Evolutionary conservation across 176 grass and related monocot species (phyloP).

Genomic region (Thalia dealbata): DNA sequence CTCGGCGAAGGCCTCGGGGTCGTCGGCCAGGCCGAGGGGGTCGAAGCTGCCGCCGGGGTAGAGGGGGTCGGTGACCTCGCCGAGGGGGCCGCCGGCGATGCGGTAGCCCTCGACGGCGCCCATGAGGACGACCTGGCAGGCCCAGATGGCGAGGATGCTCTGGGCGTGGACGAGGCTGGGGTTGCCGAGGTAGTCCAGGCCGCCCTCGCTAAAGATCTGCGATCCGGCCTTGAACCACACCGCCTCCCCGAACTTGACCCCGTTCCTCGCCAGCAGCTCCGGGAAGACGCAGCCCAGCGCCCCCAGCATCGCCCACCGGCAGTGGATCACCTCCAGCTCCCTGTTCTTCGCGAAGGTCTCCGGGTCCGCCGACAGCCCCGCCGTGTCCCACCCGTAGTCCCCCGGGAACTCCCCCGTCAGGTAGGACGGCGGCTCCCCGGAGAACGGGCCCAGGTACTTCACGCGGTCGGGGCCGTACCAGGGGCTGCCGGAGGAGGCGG

Average conservation of each 20-base stretch:
- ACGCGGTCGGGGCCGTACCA: constrained; percentile 88
- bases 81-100: constrained; percentile 67
- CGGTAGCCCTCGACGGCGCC: constrained; percentile 89
- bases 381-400: constrained; percentile 92
- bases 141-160: constrained; percentile 91
- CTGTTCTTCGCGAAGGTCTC: constrained; percentile 96
- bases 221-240: constrained; percentile 90
- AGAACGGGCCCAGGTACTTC: constrained; percentile 67
- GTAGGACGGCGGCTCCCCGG: constrained; percentile 71
- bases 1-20: constrained; percentile 74
- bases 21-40: constrained; percentile 68
- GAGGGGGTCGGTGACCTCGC: constrained; percentile 68
- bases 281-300: constrained; percentile 86
- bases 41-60: constrained; percentile 88
- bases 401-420: constrained; percentile 80
- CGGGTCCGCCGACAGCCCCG: constrained; percentile 53
- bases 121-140: constrained; percentile 72
- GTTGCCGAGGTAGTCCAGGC: constrained; percentile 88
- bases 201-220: constrained; percentile 86
- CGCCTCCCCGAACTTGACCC: constrained; percentile 78
- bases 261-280: constrained; percentile 73
- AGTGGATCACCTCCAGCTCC: constrained; percentile 78
- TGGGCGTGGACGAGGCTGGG: constrained; percentile 76
- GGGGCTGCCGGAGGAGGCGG: constrained; percentile 37
- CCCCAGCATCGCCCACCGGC: constrained; percentile 83